Evolutionary conservation across 2,329 filamentous ascomycete species (phyloP).

Genomic region (Nothopassalora personata): DNA sequence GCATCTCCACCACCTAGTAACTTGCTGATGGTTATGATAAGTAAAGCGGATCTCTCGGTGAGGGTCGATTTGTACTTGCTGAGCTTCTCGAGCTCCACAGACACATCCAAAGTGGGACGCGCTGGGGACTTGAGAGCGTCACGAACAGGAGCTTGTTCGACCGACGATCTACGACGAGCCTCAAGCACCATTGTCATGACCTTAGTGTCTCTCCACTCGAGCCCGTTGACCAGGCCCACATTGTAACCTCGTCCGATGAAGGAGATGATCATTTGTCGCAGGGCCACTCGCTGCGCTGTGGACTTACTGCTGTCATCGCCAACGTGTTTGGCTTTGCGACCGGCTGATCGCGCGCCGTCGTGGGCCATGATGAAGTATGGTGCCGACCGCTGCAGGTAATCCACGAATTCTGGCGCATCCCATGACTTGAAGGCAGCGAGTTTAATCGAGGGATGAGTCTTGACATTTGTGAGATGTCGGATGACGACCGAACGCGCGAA

Average conservation of each 20-base stretch:
- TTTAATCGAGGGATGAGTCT: conserved; percentile 37
- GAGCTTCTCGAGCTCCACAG: conserved; percentile 16
- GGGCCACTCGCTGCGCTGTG: conserved; percentile 18
- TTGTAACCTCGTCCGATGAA: conserved; percentile 55
- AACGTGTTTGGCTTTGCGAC: conserved; percentile 21
- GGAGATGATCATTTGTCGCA: conserved; percentile 49
- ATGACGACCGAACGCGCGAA: conserved; percentile 61
- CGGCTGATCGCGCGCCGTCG: conserved; percentile 47
- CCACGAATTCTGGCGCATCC: conserved; percentile 46
- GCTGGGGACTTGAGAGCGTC: background rate
- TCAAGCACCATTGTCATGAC: conserved; percentile 48
- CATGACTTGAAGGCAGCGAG: conserved; percentile 47
- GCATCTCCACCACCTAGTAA: conserved; percentile 8
- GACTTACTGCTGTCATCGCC: conserved; percentile 7
- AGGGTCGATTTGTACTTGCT: conserved; percentile 9
- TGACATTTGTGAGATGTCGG: conserved; percentile 54
- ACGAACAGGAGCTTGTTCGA: conserved; percentile 9
- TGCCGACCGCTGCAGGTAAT: conserved; percentile 51
- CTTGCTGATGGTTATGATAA: conserved; percentile 22
- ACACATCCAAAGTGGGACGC: conserved; percentile 14
- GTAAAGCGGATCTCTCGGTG: conserved; percentile 25
- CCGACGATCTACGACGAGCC: conserved; percentile 11
- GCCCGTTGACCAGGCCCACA: conserved; percentile 57
- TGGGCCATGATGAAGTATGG: conserved; percentile 66
- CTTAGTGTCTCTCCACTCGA: conserved; percentile 62